A percentile compares a stretch with the other conserved stretches of the same genome.
Conservation (phyloP, 2,329 filamentous ascomycete species). For the Pseudogymnoascus sp. region DNA sequence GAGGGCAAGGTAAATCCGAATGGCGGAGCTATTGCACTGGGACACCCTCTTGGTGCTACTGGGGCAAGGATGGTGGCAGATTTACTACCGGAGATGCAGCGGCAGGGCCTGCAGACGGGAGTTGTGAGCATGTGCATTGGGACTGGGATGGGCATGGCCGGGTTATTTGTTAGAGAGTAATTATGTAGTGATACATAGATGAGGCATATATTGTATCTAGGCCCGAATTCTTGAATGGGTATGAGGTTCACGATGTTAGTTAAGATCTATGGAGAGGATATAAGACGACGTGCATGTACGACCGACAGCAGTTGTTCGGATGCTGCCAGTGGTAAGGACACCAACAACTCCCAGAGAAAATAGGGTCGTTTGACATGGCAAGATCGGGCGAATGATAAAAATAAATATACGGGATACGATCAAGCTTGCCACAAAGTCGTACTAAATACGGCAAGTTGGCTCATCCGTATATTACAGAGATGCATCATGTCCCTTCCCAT, state of each 20-base stretch:
- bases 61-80: slow-evolving; percentile 67
- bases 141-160: slow-evolving; percentile 72
- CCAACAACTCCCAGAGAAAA: neutral
- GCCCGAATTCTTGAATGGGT: neutral
- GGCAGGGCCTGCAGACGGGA: slow-evolving; percentile 64
- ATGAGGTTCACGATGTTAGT: neutral
- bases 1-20: slow-evolving; percentile 76
- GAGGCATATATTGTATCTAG: neutral
- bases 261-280: neutral
- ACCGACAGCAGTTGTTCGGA: neutral
- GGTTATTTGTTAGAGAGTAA: slow-evolving; percentile 57
- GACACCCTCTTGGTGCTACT: slow-evolving; percentile 84
- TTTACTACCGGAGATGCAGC: slow-evolving; percentile 57
- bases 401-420: neutral
- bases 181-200: slow-evolving; percentile 3
- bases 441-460: neutral
- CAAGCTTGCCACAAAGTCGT: neutral
- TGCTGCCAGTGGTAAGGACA: neutral
- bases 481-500: neutral
- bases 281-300: neutral
- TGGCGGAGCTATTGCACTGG: slow-evolving; percentile 88
- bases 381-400: neutral
- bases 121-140: slow-evolving; percentile 88
- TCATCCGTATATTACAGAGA: neutral
- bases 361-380: neutral